Evolutionary conservation across 164 flowering plant species (phyloP).

Genomic region (Macadamia tetraphylla): DNA sequence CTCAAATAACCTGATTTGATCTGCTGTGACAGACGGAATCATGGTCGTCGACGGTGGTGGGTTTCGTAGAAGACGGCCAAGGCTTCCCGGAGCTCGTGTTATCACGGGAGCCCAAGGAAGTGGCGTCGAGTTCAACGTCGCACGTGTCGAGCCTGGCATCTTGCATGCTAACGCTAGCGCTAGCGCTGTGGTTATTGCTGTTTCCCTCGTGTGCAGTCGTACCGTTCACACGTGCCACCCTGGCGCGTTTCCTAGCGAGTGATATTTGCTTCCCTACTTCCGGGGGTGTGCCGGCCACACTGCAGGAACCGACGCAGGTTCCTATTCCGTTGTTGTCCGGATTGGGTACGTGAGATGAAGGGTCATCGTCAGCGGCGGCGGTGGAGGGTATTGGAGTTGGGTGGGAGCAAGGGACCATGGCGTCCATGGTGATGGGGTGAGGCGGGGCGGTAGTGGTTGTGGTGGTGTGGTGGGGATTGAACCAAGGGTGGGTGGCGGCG

Average conservation of each 20-base stretch:
- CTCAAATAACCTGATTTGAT: slow-evolving; percentile 37
- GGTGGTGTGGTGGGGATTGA: slow-evolving; percentile 22
- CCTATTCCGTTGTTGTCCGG: slow-evolving; percentile 3
- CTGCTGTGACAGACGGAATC: slow-evolving; percentile 60
- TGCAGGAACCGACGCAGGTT: slow-evolving; percentile 43
- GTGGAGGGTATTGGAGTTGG: neutral
- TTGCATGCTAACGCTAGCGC: slow-evolving; percentile 28
- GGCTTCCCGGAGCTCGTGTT: slow-evolving; percentile 45
- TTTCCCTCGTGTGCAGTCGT: slow-evolving; percentile 18
- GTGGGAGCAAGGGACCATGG: slow-evolving; percentile 55
- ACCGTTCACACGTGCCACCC: slow-evolving; percentile 15
- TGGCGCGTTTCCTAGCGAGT: slow-evolving; percentile 12
- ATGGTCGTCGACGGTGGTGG: slow-evolving; percentile 45
- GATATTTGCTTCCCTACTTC: neutral
- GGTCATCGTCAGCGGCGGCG: slow-evolving; percentile 11
- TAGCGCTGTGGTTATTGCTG: slow-evolving; percentile 37
- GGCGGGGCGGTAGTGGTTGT: slow-evolving; percentile 6
- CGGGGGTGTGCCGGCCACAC: slow-evolving; percentile 19
- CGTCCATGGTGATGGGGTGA: slow-evolving; percentile 38
- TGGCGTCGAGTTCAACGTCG: slow-evolving; percentile 29
- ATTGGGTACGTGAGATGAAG: slow-evolving; percentile 19
- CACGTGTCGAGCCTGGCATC: slow-evolving; percentile 41
- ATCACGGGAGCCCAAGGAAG: slow-evolving; percentile 48
- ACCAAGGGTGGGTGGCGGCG: slow-evolving; percentile 30
- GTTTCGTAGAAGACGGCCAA: slow-evolving; percentile 16